Evolutionary conservation across 495 filamentous ascomycete species (phyloP), one percentile per base, ranked within the genome.

Genomic region (Trichocladium antarcticum): DNA sequence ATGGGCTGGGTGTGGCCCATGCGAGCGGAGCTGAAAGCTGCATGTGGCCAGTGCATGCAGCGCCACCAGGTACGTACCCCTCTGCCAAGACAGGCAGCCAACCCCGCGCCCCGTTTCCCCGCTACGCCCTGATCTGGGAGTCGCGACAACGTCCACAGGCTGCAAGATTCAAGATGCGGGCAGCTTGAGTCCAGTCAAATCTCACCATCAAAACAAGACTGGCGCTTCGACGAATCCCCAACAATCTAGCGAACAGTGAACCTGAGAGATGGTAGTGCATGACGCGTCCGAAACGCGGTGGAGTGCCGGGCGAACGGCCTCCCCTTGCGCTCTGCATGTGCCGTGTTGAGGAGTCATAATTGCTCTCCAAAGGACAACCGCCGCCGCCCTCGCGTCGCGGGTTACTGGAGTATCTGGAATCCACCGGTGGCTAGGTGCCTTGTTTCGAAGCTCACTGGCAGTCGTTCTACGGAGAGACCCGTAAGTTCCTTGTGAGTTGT

Each of bases 21-120:
- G 65, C 61, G 39, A 62, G 54, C 53, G 38, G 58, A 73, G 70
- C 70, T 73, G 70, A 71, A 73, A 69, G 62, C 57, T 62, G 66
- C 63, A 68, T 66, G 60, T 62, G 53, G 63, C 55, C 66, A 51
- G 55, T 59, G 65, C 62, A 66, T 59, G 65, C 62, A 66, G 62
- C 65, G 66, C 65, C 69, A 66, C 65, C 45, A n/a, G n/a, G 17
- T 2, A 49, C 29, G 35, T 54, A 50, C 47, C 37, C 7, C 27
- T 14, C 24, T 10, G 16, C 42, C 51, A 51, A 57, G 42, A 36
- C 41, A 42, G 35, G 50, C 42, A 37, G 42, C 41, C 38, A 36
- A 44, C 15, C 36, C 44, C 43, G 27, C 39, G 17, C 24, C 20
- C 14, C 22, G 9, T 55, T 28, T 38, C 42, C 48, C 43, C 53